A percentile compares a stretch with the other conserved stretches of the same genome.
These are phyloP conservation scores for Mycena filopes DNA, from an alignment of 768 basidiomycete species.

Conservation along the genomic window DNA sequence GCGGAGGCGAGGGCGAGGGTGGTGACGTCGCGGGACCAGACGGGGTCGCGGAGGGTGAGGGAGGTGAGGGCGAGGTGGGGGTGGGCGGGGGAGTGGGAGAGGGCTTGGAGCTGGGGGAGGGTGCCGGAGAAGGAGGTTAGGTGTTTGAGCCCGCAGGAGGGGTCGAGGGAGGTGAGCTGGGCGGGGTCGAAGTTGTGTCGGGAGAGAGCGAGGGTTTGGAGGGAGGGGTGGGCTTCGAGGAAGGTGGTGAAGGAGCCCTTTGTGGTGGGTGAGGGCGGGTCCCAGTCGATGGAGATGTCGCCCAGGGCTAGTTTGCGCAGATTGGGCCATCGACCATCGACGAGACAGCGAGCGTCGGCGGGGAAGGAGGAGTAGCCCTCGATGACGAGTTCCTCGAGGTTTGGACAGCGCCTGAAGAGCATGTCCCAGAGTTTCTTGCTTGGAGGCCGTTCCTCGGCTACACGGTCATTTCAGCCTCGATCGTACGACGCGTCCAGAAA, in stretches of 20 bases:
- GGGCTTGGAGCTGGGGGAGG: slow-evolving; percentile 71
- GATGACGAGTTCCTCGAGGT: slow-evolving; percentile 72
- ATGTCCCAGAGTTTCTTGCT: slow-evolving; percentile 74
- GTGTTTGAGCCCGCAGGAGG: slow-evolving; percentile 53
- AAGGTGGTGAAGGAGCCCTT: slow-evolving; percentile 74
- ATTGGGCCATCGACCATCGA: slow-evolving; percentile 73
- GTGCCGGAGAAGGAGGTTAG: slow-evolving; percentile 75
- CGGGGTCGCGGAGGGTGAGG: slow-evolving; percentile 71
- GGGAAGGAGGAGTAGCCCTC: slow-evolving; percentile 64
- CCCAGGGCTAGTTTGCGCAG: slow-evolving; percentile 71
- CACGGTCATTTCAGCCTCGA: not conserved
- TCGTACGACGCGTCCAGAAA: not conserved
- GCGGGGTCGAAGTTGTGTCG: slow-evolving; percentile 62
- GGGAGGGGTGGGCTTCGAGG: slow-evolving; percentile 69
- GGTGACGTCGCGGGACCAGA: slow-evolving; percentile 75
- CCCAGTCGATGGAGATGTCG: slow-evolving; percentile 72
- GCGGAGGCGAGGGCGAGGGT: slow-evolving; percentile 66
- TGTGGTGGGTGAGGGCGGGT: slow-evolving; percentile 49
- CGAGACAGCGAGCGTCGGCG: slow-evolving; percentile 65
- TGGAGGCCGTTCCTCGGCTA: slow-evolving; percentile 59
- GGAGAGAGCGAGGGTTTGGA: slow-evolving; percentile 64
- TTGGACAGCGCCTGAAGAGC: slow-evolving; percentile 71
- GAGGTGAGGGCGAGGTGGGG: slow-evolving; percentile 61
- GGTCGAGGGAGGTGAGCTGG: slow-evolving; percentile 61
- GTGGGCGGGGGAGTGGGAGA: slow-evolving; percentile 65